Conservation (phyloP, 2,329 filamentous ascomycete genomes). For the Trichoderma hamatum region DNA sequence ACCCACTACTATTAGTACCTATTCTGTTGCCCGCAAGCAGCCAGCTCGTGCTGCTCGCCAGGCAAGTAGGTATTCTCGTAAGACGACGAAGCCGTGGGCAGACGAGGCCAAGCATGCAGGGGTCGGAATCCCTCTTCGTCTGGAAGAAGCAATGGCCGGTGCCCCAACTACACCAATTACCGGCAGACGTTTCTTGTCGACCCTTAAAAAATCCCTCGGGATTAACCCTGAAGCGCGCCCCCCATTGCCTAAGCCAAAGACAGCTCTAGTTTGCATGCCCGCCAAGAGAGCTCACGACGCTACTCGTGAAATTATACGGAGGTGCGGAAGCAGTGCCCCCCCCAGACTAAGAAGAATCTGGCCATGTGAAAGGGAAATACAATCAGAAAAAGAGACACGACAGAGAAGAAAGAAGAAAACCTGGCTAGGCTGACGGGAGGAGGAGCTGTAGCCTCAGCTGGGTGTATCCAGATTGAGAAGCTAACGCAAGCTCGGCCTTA, state of each 20-base stretch:
- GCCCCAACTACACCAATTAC: not conserved
- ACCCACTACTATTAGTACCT: too few relatives aligned
- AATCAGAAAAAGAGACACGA: not conserved
- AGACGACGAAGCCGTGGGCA: not conserved
- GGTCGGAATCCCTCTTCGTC: not conserved
- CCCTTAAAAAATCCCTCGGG: not conserved
- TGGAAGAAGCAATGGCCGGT: not conserved
- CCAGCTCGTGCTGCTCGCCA: not conserved
- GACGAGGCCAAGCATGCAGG: not conserved
- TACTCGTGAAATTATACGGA: conserved; percentile 23
- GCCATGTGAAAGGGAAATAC: not conserved
- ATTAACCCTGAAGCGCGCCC: not conserved
- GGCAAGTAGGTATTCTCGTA: not conserved
- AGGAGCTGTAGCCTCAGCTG: not conserved
- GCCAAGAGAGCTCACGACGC: not conserved
- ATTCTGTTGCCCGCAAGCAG: not conserved
- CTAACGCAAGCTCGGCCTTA: not conserved
- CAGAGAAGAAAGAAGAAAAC: not conserved
- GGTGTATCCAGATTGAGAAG: not conserved
- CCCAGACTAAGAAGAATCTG: not conserved
- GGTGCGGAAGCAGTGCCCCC: conserved; percentile 6
- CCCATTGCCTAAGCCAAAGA: conserved; percentile 1
- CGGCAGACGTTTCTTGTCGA: not conserved
- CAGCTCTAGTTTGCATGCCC: not conserved
- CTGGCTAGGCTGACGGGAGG: not conserved